Conservation (phyloP, 805 yeast genomes). For the Metschnikowia aberdeeniae region DNA sequence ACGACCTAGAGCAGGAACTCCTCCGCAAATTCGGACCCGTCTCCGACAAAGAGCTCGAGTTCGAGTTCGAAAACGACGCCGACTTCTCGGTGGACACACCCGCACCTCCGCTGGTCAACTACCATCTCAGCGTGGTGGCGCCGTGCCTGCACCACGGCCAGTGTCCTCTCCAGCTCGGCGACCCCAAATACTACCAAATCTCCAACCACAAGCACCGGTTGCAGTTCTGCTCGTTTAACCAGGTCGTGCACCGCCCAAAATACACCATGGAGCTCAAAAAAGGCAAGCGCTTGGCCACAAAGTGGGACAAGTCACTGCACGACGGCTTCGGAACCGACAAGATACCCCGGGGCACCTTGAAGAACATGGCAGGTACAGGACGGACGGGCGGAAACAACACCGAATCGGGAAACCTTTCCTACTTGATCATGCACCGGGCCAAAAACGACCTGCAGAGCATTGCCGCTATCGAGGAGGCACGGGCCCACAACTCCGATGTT, state of each 20-base stretch:
- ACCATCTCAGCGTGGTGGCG: constrained; percentile 66
- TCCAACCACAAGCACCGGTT: constrained; percentile 55
- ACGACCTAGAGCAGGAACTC: constrained; percentile 28
- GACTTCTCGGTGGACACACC: constrained; percentile 22
- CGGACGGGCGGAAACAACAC: constrained; percentile 66
- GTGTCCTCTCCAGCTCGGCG: constrained; percentile 82
- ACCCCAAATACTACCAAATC: constrained; percentile 59
- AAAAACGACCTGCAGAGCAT: constrained; percentile 39
- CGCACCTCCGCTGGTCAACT: constrained; percentile 27
- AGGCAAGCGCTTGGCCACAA: constrained; percentile 68
- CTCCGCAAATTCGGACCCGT: constrained; percentile 40
- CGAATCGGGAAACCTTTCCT: constrained; percentile 71
- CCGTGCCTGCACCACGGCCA: constrained; percentile 87
- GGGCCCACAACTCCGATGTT: constrained; percentile 24
- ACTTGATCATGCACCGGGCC: constrained; percentile 66
- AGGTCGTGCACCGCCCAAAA: constrained; percentile 70
- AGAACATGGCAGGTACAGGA: constrained; percentile 65
- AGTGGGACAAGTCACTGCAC: constrained; percentile 59
- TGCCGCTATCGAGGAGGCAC: constrained; percentile 35
- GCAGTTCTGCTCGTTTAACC: constrained; percentile 72
- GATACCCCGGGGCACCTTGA: constrained; percentile 22
- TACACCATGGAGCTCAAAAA: constrained; percentile 79
- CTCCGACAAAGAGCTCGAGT: constrained; percentile 41
- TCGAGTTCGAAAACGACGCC: constrained; percentile 42
- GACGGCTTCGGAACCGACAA: constrained; percentile 53